Percentiles rank a stretch among this genome's conserved stretches.
Conservation (phyloP, 225 moss, liverwort and hornwort genomes). For the Neckera pumila region DNA sequence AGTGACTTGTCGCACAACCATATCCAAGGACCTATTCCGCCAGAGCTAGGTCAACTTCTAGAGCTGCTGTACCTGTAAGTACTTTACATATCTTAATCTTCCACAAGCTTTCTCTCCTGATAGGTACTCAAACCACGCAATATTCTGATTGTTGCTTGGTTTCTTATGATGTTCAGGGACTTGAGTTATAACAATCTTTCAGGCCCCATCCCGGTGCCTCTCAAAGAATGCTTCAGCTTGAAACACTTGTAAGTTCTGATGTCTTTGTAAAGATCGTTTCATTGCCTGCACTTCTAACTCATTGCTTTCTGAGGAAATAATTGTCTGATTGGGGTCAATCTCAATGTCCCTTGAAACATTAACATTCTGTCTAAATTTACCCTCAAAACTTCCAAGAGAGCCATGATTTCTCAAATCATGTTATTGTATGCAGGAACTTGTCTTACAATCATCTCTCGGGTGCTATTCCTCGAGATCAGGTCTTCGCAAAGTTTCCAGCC, state of each 20-base stretch:
- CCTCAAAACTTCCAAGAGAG: not conserved
- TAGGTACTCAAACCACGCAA: not conserved
- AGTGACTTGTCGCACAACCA: constrained; percentile 63
- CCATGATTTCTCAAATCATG: not conserved
- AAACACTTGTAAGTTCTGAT: constrained; percentile 33
- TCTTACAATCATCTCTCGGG: constrained; percentile 84
- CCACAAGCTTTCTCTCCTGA: not conserved
- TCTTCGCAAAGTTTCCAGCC: constrained; percentile 62
- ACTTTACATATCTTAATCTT: not conserved
- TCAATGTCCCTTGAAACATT: not conserved
- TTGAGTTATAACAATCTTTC: constrained; percentile 76
- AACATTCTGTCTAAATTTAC: not conserved
- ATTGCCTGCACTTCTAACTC: not conserved
- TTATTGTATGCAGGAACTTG: constrained; percentile 36
- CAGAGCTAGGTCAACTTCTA: constrained; percentile 56
- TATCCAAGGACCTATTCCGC: constrained; percentile 56
- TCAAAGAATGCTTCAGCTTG: constrained; percentile 57
- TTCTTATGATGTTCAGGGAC: constrained; percentile 15
- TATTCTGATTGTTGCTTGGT: not conserved
- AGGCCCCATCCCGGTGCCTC: constrained; percentile 61
- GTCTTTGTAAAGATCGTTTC: not conserved
- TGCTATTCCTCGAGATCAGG: constrained; percentile 41
- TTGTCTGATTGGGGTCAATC: not conserved
- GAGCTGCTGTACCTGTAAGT: constrained; percentile 57
- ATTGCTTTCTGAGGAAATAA: not conserved